Evolutionary conservation across 2,329 filamentous ascomycete genomes (phyloP), one percentile per base, ranked within the genome.

Genomic region (Cladosporium sp.): DNA sequence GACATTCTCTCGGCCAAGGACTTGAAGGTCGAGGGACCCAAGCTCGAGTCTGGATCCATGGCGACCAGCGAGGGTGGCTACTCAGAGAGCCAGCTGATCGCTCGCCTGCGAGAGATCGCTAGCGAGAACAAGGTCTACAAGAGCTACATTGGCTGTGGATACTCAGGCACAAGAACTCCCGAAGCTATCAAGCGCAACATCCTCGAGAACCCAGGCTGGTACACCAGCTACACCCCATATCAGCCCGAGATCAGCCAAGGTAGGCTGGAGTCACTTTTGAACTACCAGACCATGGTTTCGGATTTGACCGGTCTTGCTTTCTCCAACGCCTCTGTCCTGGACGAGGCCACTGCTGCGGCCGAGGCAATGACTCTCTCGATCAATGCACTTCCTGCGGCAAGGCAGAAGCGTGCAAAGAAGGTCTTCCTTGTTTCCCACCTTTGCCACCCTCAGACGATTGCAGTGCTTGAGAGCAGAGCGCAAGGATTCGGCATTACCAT

Each of bases 211-310:
- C 93, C 93, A 4, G 91, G 87, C 9, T 97, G 93, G 93, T 97
- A 97, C 74, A 97, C 93, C 39, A 96, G 91, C 76, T 97, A 97
- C 74, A 97, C 93, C 0, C 93, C 93, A 15, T 97, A 97, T 75
- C 93, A 97, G 77, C 89, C 93, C 2, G 93, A 97, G 77, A 96
- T 97, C 78, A 96, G 91, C 72, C 93, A 97, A 76, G 93, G 93
- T 35, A 86, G 93, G 56, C 76, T 97, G 61, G 91, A 97, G 79
- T 96, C 91, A 5, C 78, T 97, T 55, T 79, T 97, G 62, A 97
- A 97, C 79, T 97, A 91, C 78, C 93, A 97, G 79, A 97, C 93
- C 17, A 81, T 97, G 78, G 88, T 96, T 8, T 86, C 87, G 2
- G 93, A 97, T 70, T 78, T 97, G 63, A 97, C 93, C 0, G 91